phyloP scores from a whole-genome alignment of 345 rosid species.

The thale cress (Arabidopsis thaliana) region TAIR10.1 NC_003071.7:6614001-6614500 shows the following conservation, averaged over 20 bases:
- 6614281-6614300: background rate
- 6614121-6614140: conserved; percentile 66
- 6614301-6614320: background rate
- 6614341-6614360: background rate
- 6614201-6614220: background rate
- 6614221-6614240: background rate
- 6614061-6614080: conserved; percentile 21
- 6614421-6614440: background rate
- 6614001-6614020: conserved; percentile 7
- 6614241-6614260: background rate
- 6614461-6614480: background rate
- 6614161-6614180: conserved; percentile 48
- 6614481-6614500: background rate
- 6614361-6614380: background rate
- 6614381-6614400: background rate
- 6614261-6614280: background rate
- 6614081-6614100: conserved; percentile 64
- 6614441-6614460: background rate
- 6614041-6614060: conserved; percentile 26
- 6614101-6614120: conserved; percentile 79
- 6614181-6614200: background rate
- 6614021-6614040: background rate
- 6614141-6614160: conserved; percentile 80
- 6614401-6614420: background rate
- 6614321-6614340: background rate